Evolutionary conservation across 2,329 filamentous ascomycete genomes (phyloP).

Genomic region (Tolypocladium nubicola): DNA sequence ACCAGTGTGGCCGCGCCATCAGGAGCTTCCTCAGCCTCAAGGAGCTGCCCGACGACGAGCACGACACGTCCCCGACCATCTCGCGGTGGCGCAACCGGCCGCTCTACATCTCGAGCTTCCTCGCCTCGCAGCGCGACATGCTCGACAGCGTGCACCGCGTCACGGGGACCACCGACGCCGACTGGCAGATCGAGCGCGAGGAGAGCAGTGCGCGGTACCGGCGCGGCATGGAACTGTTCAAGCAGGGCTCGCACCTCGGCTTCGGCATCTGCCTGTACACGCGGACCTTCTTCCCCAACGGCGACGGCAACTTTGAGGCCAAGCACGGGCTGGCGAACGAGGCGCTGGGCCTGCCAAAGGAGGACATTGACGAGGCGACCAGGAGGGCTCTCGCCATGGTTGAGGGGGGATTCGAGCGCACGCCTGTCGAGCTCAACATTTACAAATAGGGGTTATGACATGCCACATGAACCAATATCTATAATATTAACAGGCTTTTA

Average conservation of each 20-base stretch:
- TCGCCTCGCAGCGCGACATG: conserved; percentile 52
- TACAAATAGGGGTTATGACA: no score
- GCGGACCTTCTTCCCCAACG: conserved; percentile 37
- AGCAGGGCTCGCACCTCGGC: conserved; percentile 26
- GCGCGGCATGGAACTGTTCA: conserved; percentile 33
- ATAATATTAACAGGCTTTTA: no score
- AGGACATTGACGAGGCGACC: conserved; percentile 48
- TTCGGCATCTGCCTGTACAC: conserved; percentile 44
- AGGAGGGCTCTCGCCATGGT: conserved; percentile 33
- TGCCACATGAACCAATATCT: no score
- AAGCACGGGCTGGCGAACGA: conserved; percentile 32
- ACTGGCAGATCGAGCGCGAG: conserved; percentile 49
- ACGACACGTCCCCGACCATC: conserved; percentile 20
- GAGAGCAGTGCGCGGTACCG: conserved; percentile 28
- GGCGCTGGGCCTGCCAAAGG: conserved; percentile 43
- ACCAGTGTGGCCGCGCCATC: conserved; percentile 45
- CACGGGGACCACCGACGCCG: conserved; percentile 41
- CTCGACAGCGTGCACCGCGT: conserved; percentile 50
- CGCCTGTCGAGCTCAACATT: no score
- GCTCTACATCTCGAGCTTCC: conserved; percentile 46
- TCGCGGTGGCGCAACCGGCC: conserved; percentile 32
- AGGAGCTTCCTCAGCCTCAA: conserved; percentile 36
- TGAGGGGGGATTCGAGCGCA: conserved; percentile 1
- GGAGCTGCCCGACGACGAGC: conserved; percentile 28
- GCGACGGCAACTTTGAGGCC: conserved; percentile 29